Evolutionary conservation across 2,329 filamentous ascomycete genomes (phyloP).

Genomic region (Rhexocercosporidium sp.): DNA sequence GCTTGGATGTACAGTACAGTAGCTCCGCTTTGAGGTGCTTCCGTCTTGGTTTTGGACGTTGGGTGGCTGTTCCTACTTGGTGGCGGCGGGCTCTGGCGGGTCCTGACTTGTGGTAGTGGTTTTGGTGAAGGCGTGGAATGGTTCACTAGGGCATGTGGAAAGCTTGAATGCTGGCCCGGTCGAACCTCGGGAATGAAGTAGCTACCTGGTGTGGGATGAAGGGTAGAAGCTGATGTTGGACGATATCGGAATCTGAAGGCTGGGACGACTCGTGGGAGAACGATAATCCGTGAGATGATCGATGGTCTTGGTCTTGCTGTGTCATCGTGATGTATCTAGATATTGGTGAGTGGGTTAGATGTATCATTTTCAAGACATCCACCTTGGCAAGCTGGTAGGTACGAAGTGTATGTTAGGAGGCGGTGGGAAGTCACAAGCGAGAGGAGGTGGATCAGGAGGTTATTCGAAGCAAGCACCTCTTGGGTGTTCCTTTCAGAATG

Average conservation of each 20-base stretch:
- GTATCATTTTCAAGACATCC: slow-evolving; percentile 3
- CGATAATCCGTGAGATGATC: background rate
- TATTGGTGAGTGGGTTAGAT: background rate
- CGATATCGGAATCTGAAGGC: background rate
- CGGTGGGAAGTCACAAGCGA: background rate
- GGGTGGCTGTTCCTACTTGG: background rate
- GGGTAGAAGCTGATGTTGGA: background rate
- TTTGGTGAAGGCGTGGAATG: background rate
- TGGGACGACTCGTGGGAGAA: background rate
- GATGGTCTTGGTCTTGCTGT: background rate
- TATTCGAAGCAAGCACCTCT: background rate
- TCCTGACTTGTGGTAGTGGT: slow-evolving; percentile 7
- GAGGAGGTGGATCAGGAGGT: background rate
- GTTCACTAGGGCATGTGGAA: slow-evolving; percentile 1
- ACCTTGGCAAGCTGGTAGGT: too few relatives aligned
- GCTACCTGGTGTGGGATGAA: background rate
- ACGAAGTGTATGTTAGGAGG: background rate
- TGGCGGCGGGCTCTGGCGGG: slow-evolving; percentile 12
- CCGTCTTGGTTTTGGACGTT: slow-evolving; percentile 6
- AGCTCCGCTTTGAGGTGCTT: too few relatives aligned
- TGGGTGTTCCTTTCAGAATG: background rate
- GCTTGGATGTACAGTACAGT: too few relatives aligned
- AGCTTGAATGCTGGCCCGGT: background rate
- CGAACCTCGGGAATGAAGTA: background rate
- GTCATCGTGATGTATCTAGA: background rate